These are phyloP conservation scores for Stemphylium lycopersici DNA, from an alignment of 2,329 filamentous ascomycete genomes.

Conservation along the genomic window DNA sequence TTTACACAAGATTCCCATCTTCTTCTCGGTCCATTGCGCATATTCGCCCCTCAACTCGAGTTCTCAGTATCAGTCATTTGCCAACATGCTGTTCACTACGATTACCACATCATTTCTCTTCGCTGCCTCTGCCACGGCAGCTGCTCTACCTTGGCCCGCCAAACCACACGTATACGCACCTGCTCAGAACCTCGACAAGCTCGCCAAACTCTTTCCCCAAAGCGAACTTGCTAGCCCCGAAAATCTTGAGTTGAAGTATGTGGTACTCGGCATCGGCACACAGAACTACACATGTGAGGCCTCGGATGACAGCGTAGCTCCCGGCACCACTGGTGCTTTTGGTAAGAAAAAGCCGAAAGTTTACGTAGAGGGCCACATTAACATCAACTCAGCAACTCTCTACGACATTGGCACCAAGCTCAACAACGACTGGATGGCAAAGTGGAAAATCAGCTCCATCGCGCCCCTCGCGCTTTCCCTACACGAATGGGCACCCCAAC, in stretches of 20 bases:
- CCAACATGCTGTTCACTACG: slow-evolving; percentile 39
- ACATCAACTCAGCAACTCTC: slow-evolving; percentile 36
- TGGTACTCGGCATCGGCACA: slow-evolving; percentile 58
- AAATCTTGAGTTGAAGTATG: slow-evolving; percentile 50
- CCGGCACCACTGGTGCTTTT: slow-evolving; percentile 42
- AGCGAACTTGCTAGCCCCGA: slow-evolving; percentile 38
- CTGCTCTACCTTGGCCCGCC: slow-evolving; percentile 22
- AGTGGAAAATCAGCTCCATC: slow-evolving; percentile 42
- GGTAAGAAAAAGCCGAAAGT: slow-evolving; percentile 28
- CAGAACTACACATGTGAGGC: slow-evolving; percentile 59
- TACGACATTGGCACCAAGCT: slow-evolving; percentile 46
- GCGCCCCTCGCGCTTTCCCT: slow-evolving; percentile 43
- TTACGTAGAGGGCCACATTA: slow-evolving; percentile 1
- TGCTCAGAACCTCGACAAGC: slow-evolving; percentile 29
- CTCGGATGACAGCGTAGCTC: slow-evolving; percentile 30
- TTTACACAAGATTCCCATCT: neutral
- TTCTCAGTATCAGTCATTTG: neutral
- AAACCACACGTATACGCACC: slow-evolving; percentile 21
- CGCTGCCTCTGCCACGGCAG: slow-evolving; percentile 21
- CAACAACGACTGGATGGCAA: slow-evolving; percentile 35
- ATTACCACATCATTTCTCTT: slow-evolving; percentile 32
- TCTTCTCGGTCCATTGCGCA: neutral
- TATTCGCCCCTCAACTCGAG: neutral
- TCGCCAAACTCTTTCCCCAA: slow-evolving; percentile 35
- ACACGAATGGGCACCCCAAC: slow-evolving; percentile 18